These are phyloP conservation scores for Epipyxis sp. DNA, from an alignment of 108 stramenopile genomes.

Conservation along the genomic window DNA sequence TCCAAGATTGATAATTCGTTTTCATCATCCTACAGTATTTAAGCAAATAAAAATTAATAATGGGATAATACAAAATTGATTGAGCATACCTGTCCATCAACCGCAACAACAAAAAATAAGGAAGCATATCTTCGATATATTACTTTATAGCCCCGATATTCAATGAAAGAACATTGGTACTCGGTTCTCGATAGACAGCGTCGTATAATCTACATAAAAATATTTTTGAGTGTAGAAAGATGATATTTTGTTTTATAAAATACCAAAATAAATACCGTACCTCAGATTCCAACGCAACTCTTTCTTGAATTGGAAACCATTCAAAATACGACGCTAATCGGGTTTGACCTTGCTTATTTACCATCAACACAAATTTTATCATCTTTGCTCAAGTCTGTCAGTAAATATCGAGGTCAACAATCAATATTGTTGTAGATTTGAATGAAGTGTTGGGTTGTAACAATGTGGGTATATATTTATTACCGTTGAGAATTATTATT, in stretches of 20 bases:
- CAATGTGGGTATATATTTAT: too few relatives aligned
- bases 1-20: constrained; percentile 58
- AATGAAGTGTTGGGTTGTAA: too few relatives aligned
- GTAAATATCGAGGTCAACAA: too few relatives aligned
- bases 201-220: constrained; percentile 42
- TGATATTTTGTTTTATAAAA: too few relatives aligned
- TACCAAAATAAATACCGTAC: background rate
- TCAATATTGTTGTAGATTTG: too few relatives aligned
- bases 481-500: too few relatives aligned
- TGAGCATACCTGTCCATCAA: too few relatives aligned
- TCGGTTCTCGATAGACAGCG: constrained; percentile 54
- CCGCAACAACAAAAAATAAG: constrained; percentile 57
- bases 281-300: constrained; percentile 55
- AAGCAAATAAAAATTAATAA: constrained; percentile 24
- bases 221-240: too few relatives aligned
- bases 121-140: constrained; percentile 59
- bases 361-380: constrained; percentile 59
- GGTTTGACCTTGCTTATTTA: constrained; percentile 60
- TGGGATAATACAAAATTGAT: too few relatives aligned
- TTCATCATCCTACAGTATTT: constrained; percentile 27
- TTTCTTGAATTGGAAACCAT: constrained; percentile 56
- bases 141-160: constrained; percentile 57
- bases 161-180: constrained; percentile 58
- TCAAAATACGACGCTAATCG: constrained; percentile 54
- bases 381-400: too few relatives aligned